Evolutionary conservation across 1,139 yeast species (phyloP), one percentile per base, ranked within the genome.

Genomic region (Citeromyces siamensis): DNA sequence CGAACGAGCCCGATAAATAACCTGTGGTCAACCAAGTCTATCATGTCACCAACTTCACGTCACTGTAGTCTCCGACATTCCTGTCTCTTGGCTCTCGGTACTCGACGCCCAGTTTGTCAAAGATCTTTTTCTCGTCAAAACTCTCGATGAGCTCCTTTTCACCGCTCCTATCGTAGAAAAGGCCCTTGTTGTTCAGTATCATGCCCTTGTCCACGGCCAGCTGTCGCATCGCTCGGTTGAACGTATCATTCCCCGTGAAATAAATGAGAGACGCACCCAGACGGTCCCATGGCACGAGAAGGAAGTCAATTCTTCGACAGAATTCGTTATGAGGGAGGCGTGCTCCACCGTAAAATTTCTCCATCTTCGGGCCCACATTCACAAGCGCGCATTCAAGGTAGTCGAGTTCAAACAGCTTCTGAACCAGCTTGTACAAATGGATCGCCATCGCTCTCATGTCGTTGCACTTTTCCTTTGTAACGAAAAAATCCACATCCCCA

Each of bases 401-500:
- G 1, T 56, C 59, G 9, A 36, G 35, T 9, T 52, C 43, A 4
- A 45, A 38, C 17, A 62, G 43, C 3, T 40, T 38, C 3, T 38
- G 22, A 4, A 53, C 51, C 22, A 69, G 42, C n/a, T 45, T 40
- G 31, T 51, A 52, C 34, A 64, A 47, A 9, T 56, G 44, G 2
- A 39, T 42, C 10, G 51, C 45, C 26, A 70, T 43, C 23, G 53
- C 55, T 2, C 40, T 27, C n/a, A 40, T 40, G 17, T 53, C 53
- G 33, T 59, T 55, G 18, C 59, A 52, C n/a, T 46, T 51, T 20
- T 53, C 46, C 32, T 64, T 64, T 29, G 70, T 68, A n/a, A 76
- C 44, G 19, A 75, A 52, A 33, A 74, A 57, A 50, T 76, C 84
- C 35, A 75, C 62, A 47, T 76, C 84, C 5, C 81, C 81, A 44